A percentile compares a stretch with the other conserved stretches of the same genome.
These are phyloP conservation scores for Prunus armeniaca DNA, from an alignment of 306 rosid genomes.

Conservation along the genomic window DNA sequence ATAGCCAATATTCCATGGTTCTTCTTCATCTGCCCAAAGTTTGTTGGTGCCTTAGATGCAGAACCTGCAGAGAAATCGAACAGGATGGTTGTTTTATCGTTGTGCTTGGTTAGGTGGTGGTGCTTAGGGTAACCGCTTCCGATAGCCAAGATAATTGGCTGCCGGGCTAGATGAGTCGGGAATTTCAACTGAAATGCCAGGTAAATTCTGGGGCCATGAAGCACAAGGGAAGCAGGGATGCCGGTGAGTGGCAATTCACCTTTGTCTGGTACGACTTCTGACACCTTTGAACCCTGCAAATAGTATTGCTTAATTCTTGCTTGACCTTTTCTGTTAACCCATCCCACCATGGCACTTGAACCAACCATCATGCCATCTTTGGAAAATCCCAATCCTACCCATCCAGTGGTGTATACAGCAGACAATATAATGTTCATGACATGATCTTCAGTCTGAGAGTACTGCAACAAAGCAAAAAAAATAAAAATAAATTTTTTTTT, in stretches of 20 bases:
- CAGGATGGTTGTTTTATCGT: conserved; percentile 52
- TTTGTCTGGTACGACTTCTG: conserved; percentile 68
- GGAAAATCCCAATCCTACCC: conserved; percentile 97
- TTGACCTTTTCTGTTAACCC: conserved; percentile 79
- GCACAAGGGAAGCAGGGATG: conserved; percentile 75
- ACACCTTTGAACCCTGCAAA: conserved; percentile 63
- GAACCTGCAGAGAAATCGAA: conserved; percentile 87
- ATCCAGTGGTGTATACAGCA: conserved; percentile 84
- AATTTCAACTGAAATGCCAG: conserved; percentile 87
- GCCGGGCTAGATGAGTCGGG: conserved; percentile 45
- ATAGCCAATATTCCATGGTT: conserved; percentile 85
- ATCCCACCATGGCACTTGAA: conserved; percentile 96
- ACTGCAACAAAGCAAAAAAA: conserved; percentile 40
- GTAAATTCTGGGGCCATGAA: conserved; percentile 83
- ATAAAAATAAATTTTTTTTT: background rate
- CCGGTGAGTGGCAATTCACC: conserved; percentile 91
- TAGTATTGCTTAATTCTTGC: conserved; percentile 82
- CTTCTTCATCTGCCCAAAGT: conserved; percentile 59
- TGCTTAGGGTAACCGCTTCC: conserved; percentile 59
- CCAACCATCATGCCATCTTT: conserved; percentile 89
- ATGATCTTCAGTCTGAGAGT: conserved; percentile 57
- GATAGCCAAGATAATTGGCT: conserved; percentile 78
- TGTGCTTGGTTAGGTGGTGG: conserved; percentile 56
- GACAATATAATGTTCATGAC: conserved; percentile 75
- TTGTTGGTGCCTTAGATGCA: conserved; percentile 34